A percentile compares a stretch with the other conserved stretches of the same genome.
Conservation (phyloP, 2,329 filamentous ascomycete genomes). For the Curvularia lunata region DNA sequence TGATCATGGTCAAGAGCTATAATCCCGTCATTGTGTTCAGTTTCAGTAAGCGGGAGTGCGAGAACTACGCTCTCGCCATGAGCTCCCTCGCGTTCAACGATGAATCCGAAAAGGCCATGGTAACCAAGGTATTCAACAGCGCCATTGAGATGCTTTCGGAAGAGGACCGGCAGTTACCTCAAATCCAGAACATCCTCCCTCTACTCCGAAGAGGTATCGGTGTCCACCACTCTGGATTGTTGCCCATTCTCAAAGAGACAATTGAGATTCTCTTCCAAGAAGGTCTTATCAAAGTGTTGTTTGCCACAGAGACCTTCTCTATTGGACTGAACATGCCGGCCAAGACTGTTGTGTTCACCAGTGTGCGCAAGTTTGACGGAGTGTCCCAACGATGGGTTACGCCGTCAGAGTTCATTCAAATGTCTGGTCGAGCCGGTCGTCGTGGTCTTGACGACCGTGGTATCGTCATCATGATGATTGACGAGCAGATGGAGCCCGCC, state of each 20-base stretch:
- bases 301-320: slow-evolving; percentile 97
- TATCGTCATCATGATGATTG: slow-evolving; percentile 99
- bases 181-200: slow-evolving; percentile 89
- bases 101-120: slow-evolving; percentile 92
- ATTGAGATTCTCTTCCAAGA: slow-evolving; percentile 99
- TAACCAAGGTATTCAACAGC: slow-evolving; percentile 89
- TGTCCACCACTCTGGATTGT: slow-evolving; percentile 92
- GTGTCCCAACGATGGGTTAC: slow-evolving; percentile 80
- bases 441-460: slow-evolving; percentile 96
- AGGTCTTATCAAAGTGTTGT: slow-evolving; percentile 95
- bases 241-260: slow-evolving; percentile 96
- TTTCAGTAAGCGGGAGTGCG: slow-evolving; percentile 97
- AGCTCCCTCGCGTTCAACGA: slow-evolving; percentile 92
- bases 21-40: slow-evolving; percentile 99
- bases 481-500: slow-evolving; percentile 92
- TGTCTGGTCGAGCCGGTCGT: slow-evolving; percentile 96
- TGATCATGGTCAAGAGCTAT: slow-evolving; percentile 98
- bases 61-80: slow-evolving; percentile 86
- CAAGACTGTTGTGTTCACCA: slow-evolving; percentile 98
- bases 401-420: slow-evolving; percentile 96
- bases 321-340: slow-evolving; percentile 99
- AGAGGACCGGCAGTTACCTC: slow-evolving; percentile 84
- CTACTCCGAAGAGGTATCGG: slow-evolving; percentile 90
- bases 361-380: slow-evolving; percentile 94
- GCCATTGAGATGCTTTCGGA: slow-evolving; percentile 92